Evolutionary conservation across 192 early-diverging fungal genomes (phyloP).

Genomic region (Umbelopsis isabellina): DNA sequence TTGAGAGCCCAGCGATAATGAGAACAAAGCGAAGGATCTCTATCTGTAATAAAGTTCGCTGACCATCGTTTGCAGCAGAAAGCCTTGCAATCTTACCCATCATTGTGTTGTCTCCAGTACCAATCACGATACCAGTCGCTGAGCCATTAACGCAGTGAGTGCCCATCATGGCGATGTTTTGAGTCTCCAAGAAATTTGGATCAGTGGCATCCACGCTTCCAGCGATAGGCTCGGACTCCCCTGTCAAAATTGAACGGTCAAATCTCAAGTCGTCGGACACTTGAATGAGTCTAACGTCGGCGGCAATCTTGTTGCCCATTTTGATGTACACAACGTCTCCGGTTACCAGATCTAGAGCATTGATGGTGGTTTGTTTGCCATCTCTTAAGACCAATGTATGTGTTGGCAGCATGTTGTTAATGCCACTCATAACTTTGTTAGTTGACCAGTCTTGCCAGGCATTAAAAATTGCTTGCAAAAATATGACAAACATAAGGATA

Average conservation of each 20-base stretch:
- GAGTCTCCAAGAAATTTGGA: slow-evolving; percentile 75
- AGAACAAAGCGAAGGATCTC: slow-evolving; percentile 71
- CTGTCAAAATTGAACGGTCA: slow-evolving; percentile 82
- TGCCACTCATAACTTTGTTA: slow-evolving; percentile 68
- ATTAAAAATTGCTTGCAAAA: slow-evolving; percentile 68
- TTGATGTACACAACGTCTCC: slow-evolving; percentile 84
- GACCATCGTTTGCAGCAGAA: slow-evolving; percentile 42
- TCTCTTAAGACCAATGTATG: slow-evolving; percentile 73
- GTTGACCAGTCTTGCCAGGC: slow-evolving; percentile 76
- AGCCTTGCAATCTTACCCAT: slow-evolving; percentile 77
- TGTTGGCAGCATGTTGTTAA: slow-evolving; percentile 70
- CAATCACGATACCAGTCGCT: slow-evolving; percentile 73
- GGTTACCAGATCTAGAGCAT: slow-evolving; percentile 73
- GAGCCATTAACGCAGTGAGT: slow-evolving; percentile 71
- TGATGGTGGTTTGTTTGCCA: slow-evolving; percentile 60
- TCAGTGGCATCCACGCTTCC: slow-evolving; percentile 67
- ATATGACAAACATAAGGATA: slow-evolving; percentile 66
- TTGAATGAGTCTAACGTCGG: slow-evolving; percentile 73
- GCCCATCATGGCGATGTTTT: slow-evolving; percentile 82
- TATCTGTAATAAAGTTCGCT: slow-evolving; percentile 58
- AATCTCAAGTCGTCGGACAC: slow-evolving; percentile 71
- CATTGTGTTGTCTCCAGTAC: slow-evolving; percentile 76
- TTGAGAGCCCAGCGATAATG: slow-evolving; percentile 63
- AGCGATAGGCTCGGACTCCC: slow-evolving; percentile 69
- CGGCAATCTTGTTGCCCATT: slow-evolving; percentile 82